Evolutionary conservation across 169 alveolate species (phyloP), one percentile per base, ranked within the genome.

Genomic region (Besnoitia besnoiti): DNA sequence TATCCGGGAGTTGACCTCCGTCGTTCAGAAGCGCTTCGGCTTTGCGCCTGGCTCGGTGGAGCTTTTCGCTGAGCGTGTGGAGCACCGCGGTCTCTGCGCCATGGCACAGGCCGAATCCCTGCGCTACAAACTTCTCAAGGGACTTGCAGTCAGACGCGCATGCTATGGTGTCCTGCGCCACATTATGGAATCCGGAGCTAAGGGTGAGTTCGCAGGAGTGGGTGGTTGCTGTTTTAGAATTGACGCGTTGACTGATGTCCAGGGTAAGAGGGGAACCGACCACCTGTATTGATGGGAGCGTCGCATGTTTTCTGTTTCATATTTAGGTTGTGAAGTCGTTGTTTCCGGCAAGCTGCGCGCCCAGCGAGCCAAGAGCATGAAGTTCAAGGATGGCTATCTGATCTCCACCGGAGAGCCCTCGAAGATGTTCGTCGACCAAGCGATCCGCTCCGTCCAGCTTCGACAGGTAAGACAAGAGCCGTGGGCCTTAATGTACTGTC

Each of bases 351-450:
- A 99, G 97, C 97, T 99, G 91, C 98, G 99, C 93, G 99, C 99
- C 84, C 99, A 99, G 97, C 99, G 99, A 96, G 99, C 99, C 93
- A 99, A 99, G 98, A 98, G 99, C 94, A 99, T 98, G 99, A 98
- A 96, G 99, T 98, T 98, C 92, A 50, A 89, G 59, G 95, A 95
- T 49, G 99, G 98, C 97, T 99, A 99, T 96, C 95, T 99, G 96
- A 98, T 99, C 96, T 98, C 99, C 91, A 99, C 99, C 80, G 99
- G 99, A 89, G 99, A 99, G 96, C 99, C 99, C 47, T 97, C 98
- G 94, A 96, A 96, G 92, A 98, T 97, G 87, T 99, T 97, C 97
- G 98, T 99, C 94, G 99, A 98, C 94, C 98, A 98, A 85, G 99
- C 99, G 91, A 99, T 98, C 73, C 98, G 99, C 94, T 99, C 99